Percentiles rank a stretch among this genome's conserved stretches.
Evolutionary conservation across 352 stramenopile species (phyloP).

Genomic region (Phytophthora pseudosyringae): DNA sequence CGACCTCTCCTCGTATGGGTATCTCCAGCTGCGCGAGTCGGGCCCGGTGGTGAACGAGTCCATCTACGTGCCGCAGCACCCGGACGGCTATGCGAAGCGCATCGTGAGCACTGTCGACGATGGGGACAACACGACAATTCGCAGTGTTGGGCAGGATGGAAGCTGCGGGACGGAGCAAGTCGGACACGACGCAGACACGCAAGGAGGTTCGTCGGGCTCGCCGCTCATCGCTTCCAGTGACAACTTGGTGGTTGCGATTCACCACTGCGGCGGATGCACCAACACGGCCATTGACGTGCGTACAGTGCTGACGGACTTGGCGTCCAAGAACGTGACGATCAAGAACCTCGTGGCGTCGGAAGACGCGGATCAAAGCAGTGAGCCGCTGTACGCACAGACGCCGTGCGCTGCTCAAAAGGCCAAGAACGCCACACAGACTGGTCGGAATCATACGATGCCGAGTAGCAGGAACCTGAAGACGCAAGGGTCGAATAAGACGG

Average conservation of each 20-base stretch:
- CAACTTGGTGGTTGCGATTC: constrained; percentile 58
- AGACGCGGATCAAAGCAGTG: constrained; percentile 7
- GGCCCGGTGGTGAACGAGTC: constrained; percentile 47
- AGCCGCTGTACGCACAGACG: constrained; percentile 28
- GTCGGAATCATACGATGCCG: constrained; percentile 14
- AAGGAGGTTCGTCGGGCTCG: constrained; percentile 54
- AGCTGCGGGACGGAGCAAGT: constrained; percentile 50
- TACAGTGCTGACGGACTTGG: constrained; percentile 47
- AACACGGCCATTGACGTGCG: constrained; percentile 54
- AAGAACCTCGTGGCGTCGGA: constrained; percentile 38
- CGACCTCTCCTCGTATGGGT: constrained; percentile 50
- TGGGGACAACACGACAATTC: constrained; percentile 36
- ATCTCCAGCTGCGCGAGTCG: constrained; percentile 52
- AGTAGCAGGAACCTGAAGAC: constrained; percentile 3
- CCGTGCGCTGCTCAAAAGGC: constrained; percentile 20
- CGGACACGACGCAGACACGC: constrained; percentile 52
- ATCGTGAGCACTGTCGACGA: constrained; percentile 48
- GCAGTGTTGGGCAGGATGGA: constrained; percentile 33
- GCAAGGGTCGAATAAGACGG: neutral
- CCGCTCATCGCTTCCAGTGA: constrained; percentile 47
- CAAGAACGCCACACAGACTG: constrained; percentile 8
- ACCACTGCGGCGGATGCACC: constrained; percentile 60
- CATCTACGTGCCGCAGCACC: constrained; percentile 75
- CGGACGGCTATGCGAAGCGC: constrained; percentile 56
- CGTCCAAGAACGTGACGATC: constrained; percentile 42